Base-by-base conservation (phyloP, 78 protist species). In the Dictyostelium intermedium region DNA sequence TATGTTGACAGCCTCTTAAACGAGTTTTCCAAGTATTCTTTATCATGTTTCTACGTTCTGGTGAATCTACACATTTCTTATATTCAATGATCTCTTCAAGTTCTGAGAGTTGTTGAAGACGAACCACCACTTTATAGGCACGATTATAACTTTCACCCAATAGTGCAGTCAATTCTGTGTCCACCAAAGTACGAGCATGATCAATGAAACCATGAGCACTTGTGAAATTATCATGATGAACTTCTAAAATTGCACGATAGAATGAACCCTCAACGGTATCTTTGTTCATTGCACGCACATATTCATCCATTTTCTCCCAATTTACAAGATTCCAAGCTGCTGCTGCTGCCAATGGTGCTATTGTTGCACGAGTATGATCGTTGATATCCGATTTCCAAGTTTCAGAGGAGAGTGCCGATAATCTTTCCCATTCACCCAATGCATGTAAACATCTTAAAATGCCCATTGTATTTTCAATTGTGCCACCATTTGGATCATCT, bases 391-490 rank as follows among this genome's bases (percentile, higher is more conserved):
- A 45, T 23, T 35, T 45, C 98, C 98, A 98, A 4, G 70, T 20
- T 7, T 92, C 97, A 18, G 61, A 81, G 0, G 98, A 87, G 34
- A 97, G 47, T 27, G 27, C 14, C 34, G 50, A 34, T 10, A 98
- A 85, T 35, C 66, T 23, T 78, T 97, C 98, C 98, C 98, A 98
- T 45, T 98, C 97, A 41, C 99, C 99, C 16, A 99, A 96, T 25
- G 99, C 98, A 60, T 93, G 81, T 61, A 97, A 94, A 86, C 99
- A 99, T 34, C 99, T 92, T 99, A 98, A 89, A 27, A 95, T 69
- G 32, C 99, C 99, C 13, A 98, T 16, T 11, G 81, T 32, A 10
- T 78, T 63, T 11, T 91, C 92, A 14, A 69, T 73, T 18, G 16
- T 37, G 18, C 79, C 79, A 72, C 37, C 79, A 60, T 47, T 34